Evolutionary conservation across 108 stramenopile species (phyloP), one percentile per base, ranked within the genome.

Genomic region (Cylindrotheca fusiformis): DNA sequence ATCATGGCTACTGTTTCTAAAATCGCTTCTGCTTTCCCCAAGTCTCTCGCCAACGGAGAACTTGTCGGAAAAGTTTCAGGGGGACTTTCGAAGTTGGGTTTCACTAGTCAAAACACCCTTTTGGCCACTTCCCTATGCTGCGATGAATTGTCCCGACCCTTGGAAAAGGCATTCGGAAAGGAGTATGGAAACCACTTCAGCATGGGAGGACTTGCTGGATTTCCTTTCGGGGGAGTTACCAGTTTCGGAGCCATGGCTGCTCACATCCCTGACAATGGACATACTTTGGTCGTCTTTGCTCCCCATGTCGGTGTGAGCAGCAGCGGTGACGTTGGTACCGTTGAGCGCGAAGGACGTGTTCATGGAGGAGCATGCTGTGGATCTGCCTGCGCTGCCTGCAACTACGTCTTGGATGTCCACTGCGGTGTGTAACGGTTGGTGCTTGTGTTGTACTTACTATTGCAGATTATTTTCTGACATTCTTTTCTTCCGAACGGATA

Each of bases 291-390:
- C 5, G 67, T 90, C 24, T 83, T 77, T 61, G 88, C 83, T 36
- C 88, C 88, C 36, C 88, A 90, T 52, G 87, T 88, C 10, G 87
- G 87, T 63, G 67, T 88, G 32, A 60, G 69, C 44, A 28, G 45
- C 36, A 55, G 67, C 46, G 82, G 83, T 48, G 69, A 48, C 10
- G 74, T 90, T 12, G 89, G 89, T 2, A 86, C 71, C 23, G 83
- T 86, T 46, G 78, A 86, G 41, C 83, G 88, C 4, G 60, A 66
- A 3, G 88, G 85, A 18, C 63, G 59, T 30, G 67, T 51, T 17
- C 53, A 70, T 23, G 72, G 60, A 1, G 82, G 72, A n/a, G 62
- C 76, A 18, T 85, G 84, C 69, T 89, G 88, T 36, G 88, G 84
- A 50, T 60, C 56, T 52, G 84, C 84, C 23, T 67, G 79, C 41